A percentile compares a stretch with the other conserved stretches of the same genome.
These are phyloP conservation scores for Penicillium tannophilum DNA, from an alignment of 495 filamentous ascomycete genomes.

Conservation along the genomic window DNA sequence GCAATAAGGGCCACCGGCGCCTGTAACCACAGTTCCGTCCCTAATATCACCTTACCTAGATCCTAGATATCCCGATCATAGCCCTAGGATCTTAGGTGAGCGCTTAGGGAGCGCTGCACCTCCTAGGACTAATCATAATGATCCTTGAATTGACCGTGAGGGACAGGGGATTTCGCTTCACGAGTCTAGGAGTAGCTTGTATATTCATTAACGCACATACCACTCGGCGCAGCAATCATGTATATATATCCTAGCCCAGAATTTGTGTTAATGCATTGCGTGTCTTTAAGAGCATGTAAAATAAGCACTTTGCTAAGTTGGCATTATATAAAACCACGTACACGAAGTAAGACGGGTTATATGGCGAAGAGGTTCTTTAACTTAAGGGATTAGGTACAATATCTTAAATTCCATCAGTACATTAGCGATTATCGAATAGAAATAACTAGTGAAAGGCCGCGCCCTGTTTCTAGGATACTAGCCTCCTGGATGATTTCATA, in stretches of 20 bases:
- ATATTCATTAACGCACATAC: neutral
- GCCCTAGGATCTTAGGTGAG: slow-evolving; percentile 2
- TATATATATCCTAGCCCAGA: neutral
- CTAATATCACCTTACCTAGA: neutral
- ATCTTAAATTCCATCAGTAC: neutral
- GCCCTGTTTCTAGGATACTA: neutral
- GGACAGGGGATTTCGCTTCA: neutral
- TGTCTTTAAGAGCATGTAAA: no score
- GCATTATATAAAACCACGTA: no score
- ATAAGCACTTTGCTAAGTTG: no score
- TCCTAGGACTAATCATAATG: slow-evolving; percentile 1
- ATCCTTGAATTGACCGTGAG: neutral
- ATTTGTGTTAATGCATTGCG: no score
- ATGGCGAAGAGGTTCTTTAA: no score
- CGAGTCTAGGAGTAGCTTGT: neutral
- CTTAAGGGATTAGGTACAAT: no score
- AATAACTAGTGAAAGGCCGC: neutral
- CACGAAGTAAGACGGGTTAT: no score
- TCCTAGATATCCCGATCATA: neutral
- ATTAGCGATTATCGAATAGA: neutral
- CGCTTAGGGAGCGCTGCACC: neutral
- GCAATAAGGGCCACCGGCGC: neutral
- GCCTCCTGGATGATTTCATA: neutral
- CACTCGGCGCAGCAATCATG: neutral
- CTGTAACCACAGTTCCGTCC: neutral